These are phyloP conservation scores for Pythium rhizo-oryzae DNA, from an alignment of 352 stramenopile species.

Conservation along the genomic window DNA sequence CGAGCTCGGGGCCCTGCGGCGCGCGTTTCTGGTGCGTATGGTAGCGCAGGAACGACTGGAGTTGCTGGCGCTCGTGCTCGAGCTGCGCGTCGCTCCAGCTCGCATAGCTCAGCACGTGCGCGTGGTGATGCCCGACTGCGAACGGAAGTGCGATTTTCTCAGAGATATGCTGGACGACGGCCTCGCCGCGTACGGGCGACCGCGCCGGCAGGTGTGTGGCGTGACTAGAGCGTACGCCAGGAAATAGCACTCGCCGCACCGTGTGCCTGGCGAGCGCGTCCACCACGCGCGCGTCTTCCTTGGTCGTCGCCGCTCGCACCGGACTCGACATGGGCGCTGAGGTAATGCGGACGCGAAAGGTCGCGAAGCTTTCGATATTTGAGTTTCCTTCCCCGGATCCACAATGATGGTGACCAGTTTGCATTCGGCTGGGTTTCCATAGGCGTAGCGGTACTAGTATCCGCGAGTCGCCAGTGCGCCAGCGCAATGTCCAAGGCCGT, in stretches of 20 bases:
- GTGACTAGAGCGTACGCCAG: background rate
- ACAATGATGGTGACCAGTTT: no score
- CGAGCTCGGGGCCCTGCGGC: conserved; percentile 4
- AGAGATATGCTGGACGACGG: background rate
- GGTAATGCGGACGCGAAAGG: background rate
- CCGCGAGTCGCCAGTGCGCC: background rate
- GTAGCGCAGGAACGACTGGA: conserved; percentile 39
- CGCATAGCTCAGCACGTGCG: conserved; percentile 36
- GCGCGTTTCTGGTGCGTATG: background rate
- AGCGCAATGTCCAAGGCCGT: conserved; percentile 65
- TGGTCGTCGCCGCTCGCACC: background rate
- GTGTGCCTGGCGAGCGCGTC: conserved; percentile 48
- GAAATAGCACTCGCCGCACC: conserved; percentile 49
- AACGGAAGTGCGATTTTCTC: background rate
- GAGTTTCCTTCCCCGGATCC: no score
- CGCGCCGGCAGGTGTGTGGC: background rate
- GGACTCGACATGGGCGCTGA: background rate
- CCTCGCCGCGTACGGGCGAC: background rate
- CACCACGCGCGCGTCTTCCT: conserved; percentile 25
- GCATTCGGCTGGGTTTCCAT: background rate
- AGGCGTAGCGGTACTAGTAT: no score
- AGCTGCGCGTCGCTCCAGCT: conserved; percentile 40
- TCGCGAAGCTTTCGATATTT: conserved; percentile 1
- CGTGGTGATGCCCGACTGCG: conserved; percentile 8
- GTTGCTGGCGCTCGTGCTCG: conserved; percentile 33